Base-by-base conservation (phyloP, 768 basidiomycete genomes). In the Lactifluus volemus region DNA sequence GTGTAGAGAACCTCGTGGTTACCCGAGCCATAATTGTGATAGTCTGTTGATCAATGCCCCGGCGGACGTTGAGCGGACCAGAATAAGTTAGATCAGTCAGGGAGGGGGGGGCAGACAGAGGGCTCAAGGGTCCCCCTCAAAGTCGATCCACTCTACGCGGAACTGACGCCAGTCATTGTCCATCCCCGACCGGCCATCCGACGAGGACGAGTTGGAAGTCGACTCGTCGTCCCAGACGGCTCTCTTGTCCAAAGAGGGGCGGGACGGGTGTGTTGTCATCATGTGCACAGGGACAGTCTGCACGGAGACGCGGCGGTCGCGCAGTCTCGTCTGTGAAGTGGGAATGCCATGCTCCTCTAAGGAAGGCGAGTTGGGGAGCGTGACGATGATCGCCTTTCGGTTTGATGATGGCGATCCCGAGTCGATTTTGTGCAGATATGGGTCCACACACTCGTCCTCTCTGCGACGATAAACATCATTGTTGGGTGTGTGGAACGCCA, bases 121-220 rank as follows among this genome's bases (percentile, higher is more conserved):
- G 17, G 19, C 25, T 61, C 38, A 57, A 34, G 7, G 32, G 5
- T 50, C 36, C 2, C 6, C 44, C 10, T 54, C 48, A 44, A 63
- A 63, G 50, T 63, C 55, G 12, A 63, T 65, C 64, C 61, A 63
- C 17, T 63, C 64, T 17, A 63, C 64, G 25, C 57, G 64, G 53
- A 65, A 65, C 38, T 57, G 62, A 32, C 54, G 52, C 64, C 61
- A 63, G 29, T 51, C 59, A 19, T 61, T 54, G 5, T 60, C 59
- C 12, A 54, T n/a, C 2, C 42, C 59, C 4, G 53, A 51, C 10
- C 50, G 49, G 34, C 55, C 63, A 7, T 55, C 53, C 8, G 49
- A 45, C 36, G 44, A 17, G 4, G 49, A 59, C 6, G 15, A 25
- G 25, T 25, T 25, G 25, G 25, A 25, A 25, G 25, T 7, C 2